A percentile compares a stretch with the other conserved stretches of the same genome.
These are phyloP conservation scores for Carex myosuroides DNA, from an alignment of 176 grass and related monocot species.

Conservation along the genomic window DNA sequence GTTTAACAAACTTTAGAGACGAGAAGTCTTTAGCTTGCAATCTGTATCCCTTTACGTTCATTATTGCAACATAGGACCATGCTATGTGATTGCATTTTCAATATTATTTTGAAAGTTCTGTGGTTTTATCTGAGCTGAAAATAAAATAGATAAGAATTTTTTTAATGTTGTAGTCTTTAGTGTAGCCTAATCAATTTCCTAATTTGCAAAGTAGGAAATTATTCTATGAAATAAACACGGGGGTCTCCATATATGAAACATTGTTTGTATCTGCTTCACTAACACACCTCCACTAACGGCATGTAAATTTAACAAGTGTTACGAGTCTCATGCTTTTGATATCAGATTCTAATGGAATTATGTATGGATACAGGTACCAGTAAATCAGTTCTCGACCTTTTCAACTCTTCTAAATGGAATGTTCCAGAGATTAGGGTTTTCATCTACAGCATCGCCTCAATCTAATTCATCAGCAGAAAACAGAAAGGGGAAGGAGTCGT, in stretches of 20 bases:
- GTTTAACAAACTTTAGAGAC: too few relatives aligned
- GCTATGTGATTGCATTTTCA: neutral
- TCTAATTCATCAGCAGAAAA: constrained; percentile 1
- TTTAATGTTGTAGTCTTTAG: too few relatives aligned
- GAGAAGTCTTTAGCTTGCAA: neutral
- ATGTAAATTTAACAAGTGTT: neutral
- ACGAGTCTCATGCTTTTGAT: neutral
- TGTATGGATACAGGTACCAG: constrained; percentile 8
- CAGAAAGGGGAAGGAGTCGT: constrained; percentile 3
- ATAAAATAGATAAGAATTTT: neutral
- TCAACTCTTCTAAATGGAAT: neutral
- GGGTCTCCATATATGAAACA: neutral
- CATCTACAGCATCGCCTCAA: constrained; percentile 8
- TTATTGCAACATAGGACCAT: neutral
- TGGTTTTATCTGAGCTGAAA: neutral
- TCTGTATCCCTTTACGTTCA: neutral
- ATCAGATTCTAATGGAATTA: neutral
- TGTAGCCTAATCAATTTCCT: neutral
- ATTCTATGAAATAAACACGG: neutral
- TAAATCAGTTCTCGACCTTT: constrained; percentile 7
- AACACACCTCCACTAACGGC: neutral
- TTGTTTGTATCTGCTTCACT: too few relatives aligned
- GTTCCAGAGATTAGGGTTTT: constrained; percentile 21
- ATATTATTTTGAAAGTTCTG: neutral
- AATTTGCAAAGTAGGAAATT: neutral